Conservation (phyloP, 495 filamentous ascomycete genomes). For the Penicillium silybi region DNA sequence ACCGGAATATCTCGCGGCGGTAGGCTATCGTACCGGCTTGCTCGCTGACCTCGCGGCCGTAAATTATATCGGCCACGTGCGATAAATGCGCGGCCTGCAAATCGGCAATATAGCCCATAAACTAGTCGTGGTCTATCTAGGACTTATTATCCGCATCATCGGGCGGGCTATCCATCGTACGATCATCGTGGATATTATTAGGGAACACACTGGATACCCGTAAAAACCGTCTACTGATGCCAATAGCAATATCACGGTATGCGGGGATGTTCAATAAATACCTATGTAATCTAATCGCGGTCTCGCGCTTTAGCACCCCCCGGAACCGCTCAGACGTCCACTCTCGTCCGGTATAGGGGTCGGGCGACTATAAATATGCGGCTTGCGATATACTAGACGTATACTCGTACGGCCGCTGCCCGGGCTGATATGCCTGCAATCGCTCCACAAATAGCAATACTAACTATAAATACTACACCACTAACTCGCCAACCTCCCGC, state of each 20-base stretch:
- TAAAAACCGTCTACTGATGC: constrained; percentile 1
- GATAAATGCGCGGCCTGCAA: constrained; percentile 9
- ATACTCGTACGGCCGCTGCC: neutral
- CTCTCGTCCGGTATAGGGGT: no score
- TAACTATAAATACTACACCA: neutral
- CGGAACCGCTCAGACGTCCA: constrained; percentile 2
- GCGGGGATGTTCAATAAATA: neutral
- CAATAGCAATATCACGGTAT: no score
- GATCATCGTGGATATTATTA: neutral
- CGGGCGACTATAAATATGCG: neutral
- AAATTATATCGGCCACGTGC: constrained; percentile 14
- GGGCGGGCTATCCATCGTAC: neutral
- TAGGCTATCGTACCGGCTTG: constrained; percentile 5
- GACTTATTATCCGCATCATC: no score
- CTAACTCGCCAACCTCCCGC: no score
- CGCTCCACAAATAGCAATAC: neutral
- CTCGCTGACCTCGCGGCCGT: constrained; percentile 13
- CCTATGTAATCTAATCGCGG: neutral
- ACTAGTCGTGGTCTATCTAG: neutral
- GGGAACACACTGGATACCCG: constrained; percentile 1
- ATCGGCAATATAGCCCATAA: constrained; percentile 6
- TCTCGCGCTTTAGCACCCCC: neutral
- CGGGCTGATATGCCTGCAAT: neutral
- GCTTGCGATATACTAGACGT: neutral
- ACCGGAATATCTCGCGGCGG: constrained; percentile 7